Percentiles rank a stretch among this genome's conserved stretches.
Evolutionary conservation across 306 rosid species (phyloP).

Genomic region (Clitoria ternatea): DNA sequence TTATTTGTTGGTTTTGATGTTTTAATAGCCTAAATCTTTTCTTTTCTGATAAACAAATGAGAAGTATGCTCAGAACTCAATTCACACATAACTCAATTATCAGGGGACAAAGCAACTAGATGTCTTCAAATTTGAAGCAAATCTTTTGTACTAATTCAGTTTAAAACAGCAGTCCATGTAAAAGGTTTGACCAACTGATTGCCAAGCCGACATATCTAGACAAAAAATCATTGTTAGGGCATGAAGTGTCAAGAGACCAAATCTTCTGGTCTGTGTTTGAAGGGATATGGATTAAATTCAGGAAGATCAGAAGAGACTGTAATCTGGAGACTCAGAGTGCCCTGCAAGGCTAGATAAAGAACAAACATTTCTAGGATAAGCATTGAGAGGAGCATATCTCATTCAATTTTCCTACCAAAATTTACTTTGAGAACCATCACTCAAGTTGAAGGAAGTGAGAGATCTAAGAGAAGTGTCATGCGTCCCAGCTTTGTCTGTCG

Average conservation of each 20-base stretch:
- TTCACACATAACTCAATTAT: too few relatives aligned
- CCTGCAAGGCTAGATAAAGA: neutral
- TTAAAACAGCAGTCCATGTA: too few relatives aligned
- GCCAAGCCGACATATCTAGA: too few relatives aligned
- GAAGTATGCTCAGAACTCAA: too few relatives aligned
- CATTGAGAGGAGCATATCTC: neutral
- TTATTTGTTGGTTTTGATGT: neutral
- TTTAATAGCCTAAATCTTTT: neutral
- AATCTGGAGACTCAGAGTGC: neutral
- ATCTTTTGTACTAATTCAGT: too few relatives aligned
- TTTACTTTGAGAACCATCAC: neutral
- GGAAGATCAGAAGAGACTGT: neutral
- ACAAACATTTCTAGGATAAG: neutral
- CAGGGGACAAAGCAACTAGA: too few relatives aligned
- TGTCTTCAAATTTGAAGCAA: too few relatives aligned
- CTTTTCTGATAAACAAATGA: neutral
- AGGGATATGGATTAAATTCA: too few relatives aligned
- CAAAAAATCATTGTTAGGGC: too few relatives aligned
- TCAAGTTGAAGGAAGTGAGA: neutral
- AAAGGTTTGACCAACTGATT: too few relatives aligned
- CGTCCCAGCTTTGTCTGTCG: neutral
- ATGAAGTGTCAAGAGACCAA: too few relatives aligned
- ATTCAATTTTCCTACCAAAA: neutral
- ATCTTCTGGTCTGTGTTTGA: too few relatives aligned
- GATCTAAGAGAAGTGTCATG: neutral